These are phyloP conservation scores for Phaeosphaeriaceae sp. DNA, from an alignment of 2,329 filamentous ascomycete species.

Conservation along the genomic window DNA sequence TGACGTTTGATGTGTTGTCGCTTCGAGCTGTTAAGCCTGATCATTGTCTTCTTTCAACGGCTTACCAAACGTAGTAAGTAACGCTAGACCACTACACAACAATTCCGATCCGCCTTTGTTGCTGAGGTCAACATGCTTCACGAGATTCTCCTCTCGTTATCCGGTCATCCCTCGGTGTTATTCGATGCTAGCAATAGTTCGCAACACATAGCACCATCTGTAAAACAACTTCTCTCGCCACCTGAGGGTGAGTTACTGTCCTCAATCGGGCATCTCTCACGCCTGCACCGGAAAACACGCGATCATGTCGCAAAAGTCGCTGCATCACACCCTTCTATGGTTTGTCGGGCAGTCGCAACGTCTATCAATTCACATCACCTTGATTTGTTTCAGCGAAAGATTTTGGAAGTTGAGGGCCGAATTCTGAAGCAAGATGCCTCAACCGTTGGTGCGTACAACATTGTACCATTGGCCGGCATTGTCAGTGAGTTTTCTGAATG, in stretches of 20 bases:
- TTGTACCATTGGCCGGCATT: slow-evolving; percentile 86
- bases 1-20: slow-evolving; percentile 41
- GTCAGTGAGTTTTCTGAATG: slow-evolving; percentile 86
- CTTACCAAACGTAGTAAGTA: slow-evolving; percentile 17
- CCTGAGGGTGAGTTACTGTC: slow-evolving; percentile 83
- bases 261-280: slow-evolving; percentile 77
- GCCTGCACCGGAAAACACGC: slow-evolving; percentile 76
- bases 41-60: slow-evolving; percentile 38
- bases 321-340: slow-evolving; percentile 74
- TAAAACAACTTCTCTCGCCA: slow-evolving; percentile 66
- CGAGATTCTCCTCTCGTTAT: slow-evolving; percentile 96
- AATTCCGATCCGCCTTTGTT: slow-evolving; percentile 11
- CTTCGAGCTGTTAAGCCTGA: slow-evolving; percentile 44
- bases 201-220: slow-evolving; percentile 45
- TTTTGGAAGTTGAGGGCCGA: slow-evolving; percentile 80
- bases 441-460: slow-evolving; percentile 88
- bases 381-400: slow-evolving; percentile 78
- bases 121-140: slow-evolving; percentile 76
- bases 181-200: slow-evolving; percentile 62
- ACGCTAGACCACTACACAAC: slow-evolving; percentile 4
- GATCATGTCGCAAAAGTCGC: slow-evolving; percentile 70
- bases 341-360: slow-evolving; percentile 86
- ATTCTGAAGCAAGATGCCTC: slow-evolving; percentile 78
- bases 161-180: slow-evolving; percentile 89
- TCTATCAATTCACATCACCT: slow-evolving; percentile 78